Conservation (phyloP, 2,329 filamentous ascomycete genomes). For the Phoma sp. region DNA sequence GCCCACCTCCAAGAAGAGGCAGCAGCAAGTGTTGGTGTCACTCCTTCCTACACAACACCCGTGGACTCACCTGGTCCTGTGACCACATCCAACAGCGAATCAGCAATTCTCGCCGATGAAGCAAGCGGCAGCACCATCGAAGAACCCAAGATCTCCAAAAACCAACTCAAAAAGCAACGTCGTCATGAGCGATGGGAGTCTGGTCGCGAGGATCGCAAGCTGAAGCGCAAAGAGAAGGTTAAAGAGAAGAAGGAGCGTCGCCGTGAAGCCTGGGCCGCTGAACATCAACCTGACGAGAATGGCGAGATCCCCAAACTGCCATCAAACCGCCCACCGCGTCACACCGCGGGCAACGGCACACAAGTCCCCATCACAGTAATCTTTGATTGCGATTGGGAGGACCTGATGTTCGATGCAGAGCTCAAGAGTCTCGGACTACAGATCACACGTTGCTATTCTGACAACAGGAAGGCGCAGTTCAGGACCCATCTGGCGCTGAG, state of each 20-base stretch:
- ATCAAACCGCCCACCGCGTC: constrained; percentile 26
- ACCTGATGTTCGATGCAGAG: constrained; percentile 87
- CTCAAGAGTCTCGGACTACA: constrained; percentile 82
- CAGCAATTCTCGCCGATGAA: constrained; percentile 9
- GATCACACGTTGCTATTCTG: constrained; percentile 86
- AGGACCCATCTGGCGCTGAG: constrained; percentile 77
- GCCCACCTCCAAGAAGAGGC: constrained; percentile 38
- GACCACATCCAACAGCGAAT: constrained; percentile 21
- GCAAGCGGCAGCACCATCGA: constrained; percentile 8
- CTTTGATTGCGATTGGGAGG: constrained; percentile 90
- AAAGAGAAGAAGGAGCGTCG: constrained; percentile 60
- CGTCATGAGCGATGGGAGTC: constrained; percentile 78
- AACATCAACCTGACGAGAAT: constrained; percentile 39
- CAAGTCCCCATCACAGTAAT: constrained; percentile 80
- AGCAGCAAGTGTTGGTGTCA: constrained; percentile 15
- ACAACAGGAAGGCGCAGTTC: constrained; percentile 75
- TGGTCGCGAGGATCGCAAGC: constrained; percentile 64
- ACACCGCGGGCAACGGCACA: constrained; percentile 47
- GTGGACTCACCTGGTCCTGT: constrained; percentile 17
- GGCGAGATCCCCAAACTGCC: constrained; percentile 25
- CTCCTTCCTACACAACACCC: constrained; percentile 18
- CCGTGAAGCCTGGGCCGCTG: constrained; percentile 52
- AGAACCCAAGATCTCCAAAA: constrained; percentile 72
- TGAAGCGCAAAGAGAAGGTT: constrained; percentile 63
- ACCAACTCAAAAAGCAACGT: constrained; percentile 79